Evolutionary conservation across 768 basidiomycete genomes (phyloP).

Genomic region (Amanita muscaria): DNA sequence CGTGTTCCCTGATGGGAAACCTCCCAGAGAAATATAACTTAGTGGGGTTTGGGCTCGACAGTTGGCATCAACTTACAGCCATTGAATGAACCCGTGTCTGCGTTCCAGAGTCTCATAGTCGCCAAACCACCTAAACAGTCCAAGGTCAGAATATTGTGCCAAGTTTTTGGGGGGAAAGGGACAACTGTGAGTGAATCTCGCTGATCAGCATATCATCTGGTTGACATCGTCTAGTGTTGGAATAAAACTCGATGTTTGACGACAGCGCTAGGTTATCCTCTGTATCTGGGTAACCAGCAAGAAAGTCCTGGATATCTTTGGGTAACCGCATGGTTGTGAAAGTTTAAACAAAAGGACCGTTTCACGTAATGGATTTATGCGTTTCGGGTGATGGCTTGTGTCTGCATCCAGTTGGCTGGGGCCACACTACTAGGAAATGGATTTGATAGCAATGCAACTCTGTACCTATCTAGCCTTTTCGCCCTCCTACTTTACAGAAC

Average conservation of each 20-base stretch:
- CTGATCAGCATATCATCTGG: conserved; percentile 57
- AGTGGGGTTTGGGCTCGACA: too few relatives aligned
- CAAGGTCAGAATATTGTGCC: conserved; percentile 23
- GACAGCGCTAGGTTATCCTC: too few relatives aligned
- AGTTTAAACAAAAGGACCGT: neutral
- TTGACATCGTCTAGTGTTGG: conserved; percentile 42
- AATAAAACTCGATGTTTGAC: conserved; percentile 56
- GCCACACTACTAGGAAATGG: too few relatives aligned
- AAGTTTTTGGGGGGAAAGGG: neutral
- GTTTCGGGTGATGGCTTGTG: too few relatives aligned
- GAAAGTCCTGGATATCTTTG: conserved; percentile 47
- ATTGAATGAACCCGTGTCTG: conserved; percentile 71
- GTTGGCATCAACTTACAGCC: too few relatives aligned
- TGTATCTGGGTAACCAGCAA: conserved; percentile 47
- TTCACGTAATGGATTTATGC: too few relatives aligned
- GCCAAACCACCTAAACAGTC: conserved; percentile 46
- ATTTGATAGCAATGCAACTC: too few relatives aligned
- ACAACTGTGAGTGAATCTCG: conserved; percentile 51
- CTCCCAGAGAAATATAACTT: conserved; percentile 25
- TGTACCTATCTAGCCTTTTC: too few relatives aligned
- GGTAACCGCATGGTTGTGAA: conserved; percentile 34
- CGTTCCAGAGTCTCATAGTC: conserved; percentile 55
- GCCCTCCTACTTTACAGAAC: too few relatives aligned
- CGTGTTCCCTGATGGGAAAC: conserved; percentile 67
- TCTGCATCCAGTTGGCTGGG: too few relatives aligned